phyloP scores from a whole-genome alignment of 2,329 filamentous ascomycete species.

The Colletotrichum sublineola region DNA sequence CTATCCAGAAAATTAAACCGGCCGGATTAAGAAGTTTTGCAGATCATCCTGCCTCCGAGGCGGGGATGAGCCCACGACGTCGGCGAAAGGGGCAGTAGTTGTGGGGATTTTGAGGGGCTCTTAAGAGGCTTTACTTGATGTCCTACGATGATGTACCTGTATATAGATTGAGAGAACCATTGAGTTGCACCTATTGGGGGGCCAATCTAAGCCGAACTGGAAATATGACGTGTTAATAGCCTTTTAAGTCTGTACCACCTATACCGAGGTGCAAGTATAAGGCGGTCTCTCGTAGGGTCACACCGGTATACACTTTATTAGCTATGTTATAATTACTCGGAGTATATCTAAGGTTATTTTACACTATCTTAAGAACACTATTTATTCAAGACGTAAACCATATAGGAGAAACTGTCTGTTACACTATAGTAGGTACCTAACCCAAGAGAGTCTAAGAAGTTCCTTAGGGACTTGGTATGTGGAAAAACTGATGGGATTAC shows the following conservation, averaged over 20 bases:
- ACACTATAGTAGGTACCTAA: too few relatives aligned
- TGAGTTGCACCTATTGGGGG: neutral
- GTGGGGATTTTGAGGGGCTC: neutral
- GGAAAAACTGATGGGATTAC: too few relatives aligned
- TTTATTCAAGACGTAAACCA: too few relatives aligned
- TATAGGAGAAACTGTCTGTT: too few relatives aligned
- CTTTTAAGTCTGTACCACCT: neutral
- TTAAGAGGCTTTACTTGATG: conserved; percentile 4
- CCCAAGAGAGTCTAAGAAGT: too few relatives aligned
- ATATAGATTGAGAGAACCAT: neutral
- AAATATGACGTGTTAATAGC: neutral
- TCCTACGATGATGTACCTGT: neutral
- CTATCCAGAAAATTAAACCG: conserved; percentile 1
- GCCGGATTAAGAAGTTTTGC: neutral
- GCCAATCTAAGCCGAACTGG: neutral
- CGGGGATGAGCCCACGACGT: neutral
- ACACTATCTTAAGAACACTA: too few relatives aligned
- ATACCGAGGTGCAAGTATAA: neutral
- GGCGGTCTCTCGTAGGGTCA: too few relatives aligned
- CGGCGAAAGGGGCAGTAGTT: conserved; percentile 29
- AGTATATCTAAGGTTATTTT: too few relatives aligned
- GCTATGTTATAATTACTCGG: too few relatives aligned
- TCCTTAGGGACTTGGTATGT: too few relatives aligned
- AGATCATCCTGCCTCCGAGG: neutral
- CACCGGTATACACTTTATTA: too few relatives aligned